Percentiles rank a stretch among this genome's conserved stretches.
Conservation (phyloP, 148 eudicot species). For the Dianthus caryophyllus region DNA sequence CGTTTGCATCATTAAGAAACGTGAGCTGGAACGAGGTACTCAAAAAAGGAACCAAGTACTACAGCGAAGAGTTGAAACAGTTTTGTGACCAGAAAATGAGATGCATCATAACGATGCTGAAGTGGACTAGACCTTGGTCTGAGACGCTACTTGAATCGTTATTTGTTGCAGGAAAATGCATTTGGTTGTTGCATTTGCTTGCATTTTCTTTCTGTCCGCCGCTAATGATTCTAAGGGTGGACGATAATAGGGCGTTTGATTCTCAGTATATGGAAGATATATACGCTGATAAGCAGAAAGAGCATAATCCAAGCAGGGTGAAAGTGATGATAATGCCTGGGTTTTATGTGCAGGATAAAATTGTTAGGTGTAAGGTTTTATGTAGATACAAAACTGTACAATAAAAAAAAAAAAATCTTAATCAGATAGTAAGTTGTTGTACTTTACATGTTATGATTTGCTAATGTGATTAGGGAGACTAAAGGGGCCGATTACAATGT, state of each 20-base stretch:
- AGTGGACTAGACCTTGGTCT: slow-evolving; percentile 84
- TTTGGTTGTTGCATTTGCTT: slow-evolving; percentile 88
- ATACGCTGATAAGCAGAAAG: slow-evolving; percentile 51
- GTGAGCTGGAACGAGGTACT: slow-evolving; percentile 86
- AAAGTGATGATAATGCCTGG: slow-evolving; percentile 95
- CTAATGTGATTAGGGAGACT: not conserved
- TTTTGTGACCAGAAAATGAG: slow-evolving; percentile 96
- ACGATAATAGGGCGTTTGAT: slow-evolving; percentile 67
- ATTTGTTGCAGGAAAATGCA: slow-evolving; percentile 90
- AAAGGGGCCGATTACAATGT: not conserved
- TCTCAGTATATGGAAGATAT: slow-evolving; percentile 76
- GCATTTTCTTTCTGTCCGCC: slow-evolving; percentile 73
- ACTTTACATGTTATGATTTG: not conserved
- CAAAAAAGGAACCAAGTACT: slow-evolving; percentile 81
- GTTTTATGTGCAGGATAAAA: slow-evolving; percentile 81
- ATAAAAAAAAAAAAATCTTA: slow-evolving; percentile 12
- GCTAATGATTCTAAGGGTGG: slow-evolving; percentile 67
- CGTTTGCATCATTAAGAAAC: slow-evolving; percentile 63
- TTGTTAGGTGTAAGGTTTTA: slow-evolving; percentile 81
- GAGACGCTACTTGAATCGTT: slow-evolving; percentile 80
- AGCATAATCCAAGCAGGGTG: slow-evolving; percentile 47
- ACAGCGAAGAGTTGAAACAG: slow-evolving; percentile 82
- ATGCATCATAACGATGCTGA: slow-evolving; percentile 43
- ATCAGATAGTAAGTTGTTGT: slow-evolving; percentile 1
- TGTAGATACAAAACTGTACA: slow-evolving; percentile 66